A percentile compares a stretch with the other conserved stretches of the same genome.
Conservation (phyloP, 2,329 filamentous ascomycete species). For the Botrytis cinerea region DNA sequence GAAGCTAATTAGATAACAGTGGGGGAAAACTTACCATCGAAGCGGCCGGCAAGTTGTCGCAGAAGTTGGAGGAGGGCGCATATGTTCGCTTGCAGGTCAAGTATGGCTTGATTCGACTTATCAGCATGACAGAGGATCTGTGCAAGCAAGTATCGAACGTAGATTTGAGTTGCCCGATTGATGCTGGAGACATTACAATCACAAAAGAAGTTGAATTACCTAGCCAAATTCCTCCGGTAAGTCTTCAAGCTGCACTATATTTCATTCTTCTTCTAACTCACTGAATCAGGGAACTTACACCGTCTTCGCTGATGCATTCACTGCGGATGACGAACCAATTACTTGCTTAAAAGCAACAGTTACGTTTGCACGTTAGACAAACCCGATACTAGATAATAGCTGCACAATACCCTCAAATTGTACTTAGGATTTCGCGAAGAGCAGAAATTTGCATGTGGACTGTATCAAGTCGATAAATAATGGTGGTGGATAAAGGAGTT, state of each 20-base stretch:
- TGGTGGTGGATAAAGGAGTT: conserved; percentile 18
- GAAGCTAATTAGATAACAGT: conserved; percentile 51
- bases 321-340: conserved; percentile 66
- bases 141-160: conserved; percentile 90
- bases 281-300: conserved; percentile 78
- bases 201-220: conserved; percentile 84
- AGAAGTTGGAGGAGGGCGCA: conserved; percentile 75
- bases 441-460: conserved; percentile 1
- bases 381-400: conserved; percentile 3
- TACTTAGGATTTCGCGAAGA: not conserved
- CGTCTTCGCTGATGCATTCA: conserved; percentile 83
- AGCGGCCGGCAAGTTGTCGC: conserved; percentile 72
- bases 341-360: conserved; percentile 84
- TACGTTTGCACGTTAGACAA: conserved; percentile 49
- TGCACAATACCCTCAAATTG: conserved; percentile 11
- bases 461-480: conserved; percentile 21
- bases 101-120: conserved; percentile 87
- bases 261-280: conserved; percentile 20
- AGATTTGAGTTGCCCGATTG: conserved; percentile 83
- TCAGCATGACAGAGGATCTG: conserved; percentile 78
- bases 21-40: conserved; percentile 76
- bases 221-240: conserved; percentile 81
- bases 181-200: conserved; percentile 73
- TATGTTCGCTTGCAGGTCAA: conserved; percentile 85
- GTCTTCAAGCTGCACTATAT: conserved; percentile 43